Percentiles rank a stretch among this genome's conserved stretches.
Evolutionary conservation across 768 basidiomycete species (phyloP).

Genomic region (Tylopilus plumbeoviolaceoides): DNA sequence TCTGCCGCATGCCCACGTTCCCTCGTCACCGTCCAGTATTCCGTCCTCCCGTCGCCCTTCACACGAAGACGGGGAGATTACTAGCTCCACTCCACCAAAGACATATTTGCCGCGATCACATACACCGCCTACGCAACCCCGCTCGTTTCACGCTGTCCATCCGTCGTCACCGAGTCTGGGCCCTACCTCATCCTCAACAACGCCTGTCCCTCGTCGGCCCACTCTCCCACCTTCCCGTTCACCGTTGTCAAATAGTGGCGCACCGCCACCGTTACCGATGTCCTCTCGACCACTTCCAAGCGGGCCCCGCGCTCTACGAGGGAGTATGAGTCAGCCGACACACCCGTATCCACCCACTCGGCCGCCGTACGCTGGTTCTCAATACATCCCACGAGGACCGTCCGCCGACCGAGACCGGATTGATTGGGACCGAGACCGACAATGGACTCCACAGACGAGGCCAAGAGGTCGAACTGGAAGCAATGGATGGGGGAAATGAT

Average conservation of each 20-base stretch:
- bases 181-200: slow-evolving; percentile 20
- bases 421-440: slow-evolving; percentile 44
- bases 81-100: slow-evolving; percentile 34
- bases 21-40: slow-evolving; percentile 7
- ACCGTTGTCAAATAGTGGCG: slow-evolving; percentile 20
- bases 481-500: slow-evolving; percentile 33
- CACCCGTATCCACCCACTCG: slow-evolving; percentile 18
- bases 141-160: slow-evolving; percentile 36
- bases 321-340: slow-evolving; percentile 20
- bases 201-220: slow-evolving; percentile 27
- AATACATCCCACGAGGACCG: slow-evolving; percentile 46
- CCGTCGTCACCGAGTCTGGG: slow-evolving; percentile 24
- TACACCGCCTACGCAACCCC: slow-evolving; percentile 46
- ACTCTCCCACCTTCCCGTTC: slow-evolving; percentile 32
- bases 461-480: slow-evolving; percentile 34
- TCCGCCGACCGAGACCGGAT: slow-evolving; percentile 48
- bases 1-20: not conserved
- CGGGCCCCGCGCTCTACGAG: slow-evolving; percentile 38
- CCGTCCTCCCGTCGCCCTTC: slow-evolving; percentile 30
- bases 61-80: slow-evolving; percentile 54
- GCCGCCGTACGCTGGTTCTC: slow-evolving; percentile 26
- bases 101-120: slow-evolving; percentile 37
- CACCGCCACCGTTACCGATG: slow-evolving; percentile 22
- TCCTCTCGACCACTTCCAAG: slow-evolving; percentile 36
- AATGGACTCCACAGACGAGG: slow-evolving; percentile 25